Conservation (phyloP, 768 basidiomycete genomes). For the Lentinula raphanica region DNA sequence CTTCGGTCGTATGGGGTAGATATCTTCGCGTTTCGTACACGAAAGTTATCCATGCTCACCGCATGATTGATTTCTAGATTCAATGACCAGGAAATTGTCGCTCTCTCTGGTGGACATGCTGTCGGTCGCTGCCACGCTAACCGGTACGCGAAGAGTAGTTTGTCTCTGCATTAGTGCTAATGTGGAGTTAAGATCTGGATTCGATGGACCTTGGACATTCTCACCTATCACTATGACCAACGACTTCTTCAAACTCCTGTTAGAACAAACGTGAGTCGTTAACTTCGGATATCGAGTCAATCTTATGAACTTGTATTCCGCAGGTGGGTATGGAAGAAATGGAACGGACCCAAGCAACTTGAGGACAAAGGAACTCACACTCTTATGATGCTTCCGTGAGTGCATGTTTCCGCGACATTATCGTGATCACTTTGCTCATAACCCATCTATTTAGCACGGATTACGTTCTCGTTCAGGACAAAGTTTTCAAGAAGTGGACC, state of each 20-base stretch:
- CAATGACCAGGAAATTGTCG: slow-evolving; percentile 97
- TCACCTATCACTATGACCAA: slow-evolving; percentile 85
- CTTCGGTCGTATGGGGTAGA: slow-evolving; percentile 84
- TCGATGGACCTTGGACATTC: slow-evolving; percentile 93
- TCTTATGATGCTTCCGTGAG: slow-evolving; percentile 95
- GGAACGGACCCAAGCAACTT: slow-evolving; percentile 89
- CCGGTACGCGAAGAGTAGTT: slow-evolving; percentile 39
- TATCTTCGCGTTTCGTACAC: neutral
- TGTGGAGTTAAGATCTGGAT: slow-evolving; percentile 52
- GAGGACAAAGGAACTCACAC: slow-evolving; percentile 85
- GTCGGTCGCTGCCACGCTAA: slow-evolving; percentile 91
- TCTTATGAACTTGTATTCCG: slow-evolving; percentile 2
- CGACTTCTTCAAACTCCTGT: slow-evolving; percentile 80
- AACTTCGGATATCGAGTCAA: neutral
- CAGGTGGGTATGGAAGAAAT: slow-evolving; percentile 92
- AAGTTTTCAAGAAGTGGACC: slow-evolving; percentile 84
- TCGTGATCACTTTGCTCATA: neutral
- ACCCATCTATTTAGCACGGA: slow-evolving; percentile 53
- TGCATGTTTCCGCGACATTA: slow-evolving; percentile 13
- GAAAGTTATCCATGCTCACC: neutral
- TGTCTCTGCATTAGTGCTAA: neutral
- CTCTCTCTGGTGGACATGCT: slow-evolving; percentile 90
- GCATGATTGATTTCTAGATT: slow-evolving; percentile 45
- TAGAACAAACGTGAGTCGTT: slow-evolving; percentile 69
- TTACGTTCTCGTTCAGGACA: slow-evolving; percentile 85